These are phyloP conservation scores for Mycena belliarum DNA, from an alignment of 768 basidiomycete genomes.

Conservation along the genomic window DNA sequence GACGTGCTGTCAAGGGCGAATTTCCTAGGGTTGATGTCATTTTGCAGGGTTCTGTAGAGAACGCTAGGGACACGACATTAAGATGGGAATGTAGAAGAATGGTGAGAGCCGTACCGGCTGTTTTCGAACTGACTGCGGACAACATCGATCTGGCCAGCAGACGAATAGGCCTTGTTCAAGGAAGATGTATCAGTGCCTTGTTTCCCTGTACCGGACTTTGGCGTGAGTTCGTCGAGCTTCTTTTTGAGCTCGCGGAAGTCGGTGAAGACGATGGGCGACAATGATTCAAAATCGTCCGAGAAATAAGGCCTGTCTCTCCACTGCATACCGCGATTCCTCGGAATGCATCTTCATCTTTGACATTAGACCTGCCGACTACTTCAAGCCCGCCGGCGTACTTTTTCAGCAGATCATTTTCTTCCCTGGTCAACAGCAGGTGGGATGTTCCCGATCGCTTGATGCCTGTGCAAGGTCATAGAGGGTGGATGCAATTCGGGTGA, in stretches of 20 bases:
- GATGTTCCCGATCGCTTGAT: conserved; percentile 15
- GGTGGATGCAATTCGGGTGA: not conserved
- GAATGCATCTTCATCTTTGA: not conserved
- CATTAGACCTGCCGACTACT: not conserved
- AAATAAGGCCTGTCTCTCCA: not conserved
- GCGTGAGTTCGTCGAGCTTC: conserved; percentile 7
- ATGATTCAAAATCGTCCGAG: conserved; percentile 10
- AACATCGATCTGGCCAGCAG: not conserved
- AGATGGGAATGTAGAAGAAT: not conserved
- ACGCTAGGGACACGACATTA: not conserved
- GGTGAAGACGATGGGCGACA: conserved; percentile 17
- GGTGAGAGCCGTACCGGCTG: conserved; percentile 1
- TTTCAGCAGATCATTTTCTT: not conserved
- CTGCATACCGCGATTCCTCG: not conserved
- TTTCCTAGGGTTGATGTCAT: not conserved
- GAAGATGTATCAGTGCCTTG: conserved; percentile 2
- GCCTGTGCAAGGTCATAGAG: not conserved
- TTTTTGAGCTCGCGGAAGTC: not conserved
- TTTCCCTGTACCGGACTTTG: not conserved
- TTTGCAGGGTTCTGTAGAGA: conserved; percentile 4
- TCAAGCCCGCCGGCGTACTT: not conserved
- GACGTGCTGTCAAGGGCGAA: not conserved
- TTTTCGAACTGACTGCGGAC: conserved; percentile 17
- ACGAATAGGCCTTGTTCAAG: conserved; percentile 8
- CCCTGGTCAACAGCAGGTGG: conserved; percentile 1